Percentiles rank a stretch among this genome's conserved stretches.
These are phyloP conservation scores for Aphanocladium album DNA, from an alignment of 2,329 filamentous ascomycete genomes.

Conservation along the genomic window DNA sequence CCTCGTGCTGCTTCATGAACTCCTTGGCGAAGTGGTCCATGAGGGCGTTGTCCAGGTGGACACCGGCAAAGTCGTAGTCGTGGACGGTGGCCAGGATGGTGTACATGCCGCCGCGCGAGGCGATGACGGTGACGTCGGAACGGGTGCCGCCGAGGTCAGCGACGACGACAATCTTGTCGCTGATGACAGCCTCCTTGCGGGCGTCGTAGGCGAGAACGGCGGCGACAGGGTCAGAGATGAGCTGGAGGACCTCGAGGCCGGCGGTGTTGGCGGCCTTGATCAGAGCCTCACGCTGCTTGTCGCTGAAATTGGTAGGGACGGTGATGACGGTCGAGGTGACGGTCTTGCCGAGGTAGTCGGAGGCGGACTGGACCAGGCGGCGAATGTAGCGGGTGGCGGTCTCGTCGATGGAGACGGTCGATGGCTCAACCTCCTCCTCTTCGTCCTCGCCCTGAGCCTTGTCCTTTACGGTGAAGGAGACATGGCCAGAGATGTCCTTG, in stretches of 20 bases:
- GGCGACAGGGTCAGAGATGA: slow-evolving; percentile 86
- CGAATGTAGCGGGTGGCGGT: slow-evolving; percentile 79
- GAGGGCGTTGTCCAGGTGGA: slow-evolving; percentile 80
- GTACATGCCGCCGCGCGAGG: slow-evolving; percentile 92
- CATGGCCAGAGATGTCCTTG: slow-evolving; percentile 63
- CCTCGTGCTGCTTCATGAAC: slow-evolving; percentile 94
- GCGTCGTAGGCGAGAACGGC: slow-evolving; percentile 89
- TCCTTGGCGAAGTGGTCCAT: slow-evolving; percentile 98
- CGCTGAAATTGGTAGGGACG: slow-evolving; percentile 87
- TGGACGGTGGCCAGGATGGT: slow-evolving; percentile 89
- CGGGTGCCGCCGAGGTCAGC: slow-evolving; percentile 90
- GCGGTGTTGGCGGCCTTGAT: slow-evolving; percentile 72
- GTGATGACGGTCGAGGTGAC: slow-evolving; percentile 95
- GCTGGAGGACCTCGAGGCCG: slow-evolving; percentile 83
- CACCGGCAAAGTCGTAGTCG: slow-evolving; percentile 90
- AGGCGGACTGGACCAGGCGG: slow-evolving; percentile 75
- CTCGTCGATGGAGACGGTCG: slow-evolving; percentile 55
- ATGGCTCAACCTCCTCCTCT: slow-evolving; percentile 42
- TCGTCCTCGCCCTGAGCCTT: slow-evolving; percentile 39
- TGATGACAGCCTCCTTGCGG: slow-evolving; percentile 63
- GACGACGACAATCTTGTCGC: slow-evolving; percentile 88
- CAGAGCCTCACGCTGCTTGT: slow-evolving; percentile 79
- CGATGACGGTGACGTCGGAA: slow-evolving; percentile 85
- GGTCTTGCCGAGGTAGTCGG: slow-evolving; percentile 86
- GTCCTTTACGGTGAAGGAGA: slow-evolving; percentile 82